A percentile compares a stretch with the other conserved stretches of the same genome.
Conservation (phyloP, 1,139 yeast species). For the Kluyveromyces sp. region DNA sequence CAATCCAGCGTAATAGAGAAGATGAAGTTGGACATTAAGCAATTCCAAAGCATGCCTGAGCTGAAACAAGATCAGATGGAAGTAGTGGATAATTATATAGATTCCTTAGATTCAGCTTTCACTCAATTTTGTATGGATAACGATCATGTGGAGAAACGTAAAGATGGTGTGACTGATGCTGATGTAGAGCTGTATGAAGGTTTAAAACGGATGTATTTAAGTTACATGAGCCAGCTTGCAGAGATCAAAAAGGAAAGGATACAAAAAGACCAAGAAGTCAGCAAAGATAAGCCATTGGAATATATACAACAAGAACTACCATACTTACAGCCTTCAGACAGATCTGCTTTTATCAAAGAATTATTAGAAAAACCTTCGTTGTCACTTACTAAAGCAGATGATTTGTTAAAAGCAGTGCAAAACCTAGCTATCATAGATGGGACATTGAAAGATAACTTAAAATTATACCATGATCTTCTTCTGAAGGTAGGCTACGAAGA, state of each 20-base stretch:
- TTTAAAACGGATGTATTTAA: conserved; percentile 25
- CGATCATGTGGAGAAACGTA: conserved; percentile 18
- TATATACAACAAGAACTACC: conserved; percentile 20
- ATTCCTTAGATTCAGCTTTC: conserved; percentile 18
- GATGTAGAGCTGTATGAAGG: conserved; percentile 26
- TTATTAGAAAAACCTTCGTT: conserved; percentile 10
- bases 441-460: conserved; percentile 19
- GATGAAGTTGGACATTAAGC: conserved; percentile 22
- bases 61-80: conserved; percentile 15
- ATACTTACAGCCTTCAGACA: conserved; percentile 18
- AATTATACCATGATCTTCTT: conserved; percentile 13
- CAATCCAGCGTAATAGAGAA: conserved; percentile 23
- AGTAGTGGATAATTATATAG: conserved; percentile 19
- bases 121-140: conserved; percentile 25
- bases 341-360: conserved; percentile 19
- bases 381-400: conserved; percentile 9
- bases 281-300: conserved; percentile 13
- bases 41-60: conserved; percentile 11
- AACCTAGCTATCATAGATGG: conserved; percentile 24
- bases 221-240: conserved; percentile 22
- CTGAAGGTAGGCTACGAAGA: conserved; percentile 13
- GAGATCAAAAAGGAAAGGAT: conserved; percentile 16
- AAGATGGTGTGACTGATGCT: conserved; percentile 19
- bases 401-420: conserved; percentile 15
- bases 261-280: conserved; percentile 8